A percentile compares a stretch with the other conserved stretches of the same genome.
phyloP scores from a whole-genome alignment of 208 protist genomes.

The Naegleria lovaniensis region DNA sequence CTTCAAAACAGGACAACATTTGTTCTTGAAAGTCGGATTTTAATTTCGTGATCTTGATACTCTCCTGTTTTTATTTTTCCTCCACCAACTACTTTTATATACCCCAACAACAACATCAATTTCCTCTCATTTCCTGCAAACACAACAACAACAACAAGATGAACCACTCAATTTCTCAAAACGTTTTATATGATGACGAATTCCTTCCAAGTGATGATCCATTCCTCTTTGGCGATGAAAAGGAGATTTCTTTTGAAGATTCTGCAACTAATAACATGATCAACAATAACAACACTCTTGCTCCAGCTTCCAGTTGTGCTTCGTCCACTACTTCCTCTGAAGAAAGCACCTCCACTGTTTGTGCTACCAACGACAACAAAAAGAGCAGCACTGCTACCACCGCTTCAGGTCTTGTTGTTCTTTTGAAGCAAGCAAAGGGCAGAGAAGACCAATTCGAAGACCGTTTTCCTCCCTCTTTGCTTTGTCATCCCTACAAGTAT shows the following conservation, averaged over 20 bases:
- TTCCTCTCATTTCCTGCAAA: too few species aligned
- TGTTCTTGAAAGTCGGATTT: background rate
- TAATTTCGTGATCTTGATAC: background rate
- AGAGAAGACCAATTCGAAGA: constrained; percentile 6
- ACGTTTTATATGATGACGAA: background rate
- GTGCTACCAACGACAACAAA: background rate
- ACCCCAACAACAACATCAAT: background rate
- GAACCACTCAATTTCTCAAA: background rate
- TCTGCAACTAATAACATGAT: background rate
- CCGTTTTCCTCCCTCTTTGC: background rate
- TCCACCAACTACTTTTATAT: too few species aligned
- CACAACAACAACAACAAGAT: background rate
- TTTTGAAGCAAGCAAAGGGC: background rate
- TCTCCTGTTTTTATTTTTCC: too few species aligned
- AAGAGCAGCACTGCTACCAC: background rate
- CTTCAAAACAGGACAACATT: background rate
- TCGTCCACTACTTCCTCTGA: too few species aligned
- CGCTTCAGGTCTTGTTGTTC: background rate
- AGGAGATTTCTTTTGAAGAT: background rate
- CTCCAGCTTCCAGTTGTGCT: background rate
- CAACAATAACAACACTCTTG: background rate
- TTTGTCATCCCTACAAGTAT: constrained; percentile 21
- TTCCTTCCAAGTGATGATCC: background rate
- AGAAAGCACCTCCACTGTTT: too few species aligned
- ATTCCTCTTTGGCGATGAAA: background rate